These are phyloP conservation scores for Suillus decipiens DNA, from an alignment of 768 basidiomycete species.

Conservation along the genomic window DNA sequence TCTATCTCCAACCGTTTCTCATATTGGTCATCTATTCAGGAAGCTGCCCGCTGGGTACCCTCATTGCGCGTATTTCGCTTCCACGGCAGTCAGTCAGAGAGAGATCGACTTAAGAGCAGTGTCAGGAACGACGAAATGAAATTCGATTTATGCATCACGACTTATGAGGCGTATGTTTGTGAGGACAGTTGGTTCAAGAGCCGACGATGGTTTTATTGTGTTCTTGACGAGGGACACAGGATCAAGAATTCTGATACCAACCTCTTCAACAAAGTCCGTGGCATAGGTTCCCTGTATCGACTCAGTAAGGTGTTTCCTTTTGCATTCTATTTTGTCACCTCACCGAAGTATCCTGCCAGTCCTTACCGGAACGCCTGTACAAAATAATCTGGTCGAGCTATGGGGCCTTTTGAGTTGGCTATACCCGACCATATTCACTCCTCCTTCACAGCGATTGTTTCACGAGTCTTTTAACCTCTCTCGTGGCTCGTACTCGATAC, in stretches of 20 bases:
- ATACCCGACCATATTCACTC: slow-evolving; percentile 54
- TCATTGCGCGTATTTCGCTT: slow-evolving; percentile 57
- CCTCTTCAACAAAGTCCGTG: slow-evolving; percentile 52
- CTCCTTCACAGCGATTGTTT: slow-evolving; percentile 48
- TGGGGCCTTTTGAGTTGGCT: slow-evolving; percentile 60
- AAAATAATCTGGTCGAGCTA: slow-evolving; percentile 62
- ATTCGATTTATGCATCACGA: slow-evolving; percentile 61
- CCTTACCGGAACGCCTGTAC: slow-evolving; percentile 74
- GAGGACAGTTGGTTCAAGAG: slow-evolving; percentile 64
- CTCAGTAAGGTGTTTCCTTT: slow-evolving; percentile 40
- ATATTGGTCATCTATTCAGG: slow-evolving; percentile 31
- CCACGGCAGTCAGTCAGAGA: slow-evolving; percentile 57
- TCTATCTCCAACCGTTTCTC: too few species aligned
- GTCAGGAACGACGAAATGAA: slow-evolving; percentile 37
- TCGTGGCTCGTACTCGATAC: slow-evolving; percentile 50
- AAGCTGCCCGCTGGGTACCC: slow-evolving; percentile 56
- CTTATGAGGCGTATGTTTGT: slow-evolving; percentile 64
- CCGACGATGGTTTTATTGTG: slow-evolving; percentile 56
- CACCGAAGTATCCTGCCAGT: slow-evolving; percentile 36
- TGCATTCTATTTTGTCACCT: slow-evolving; percentile 3
- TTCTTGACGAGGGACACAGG: slow-evolving; percentile 69
- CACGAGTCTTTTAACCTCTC: slow-evolving; percentile 54
- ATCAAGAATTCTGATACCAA: slow-evolving; percentile 70
- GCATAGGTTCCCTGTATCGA: slow-evolving; percentile 56
- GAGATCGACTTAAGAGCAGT: slow-evolving; percentile 52